Percentiles rank a stretch among this genome's conserved stretches.
Conservation (phyloP, 163 green algal genomes). For the Scenedesmus sp. region DNA sequence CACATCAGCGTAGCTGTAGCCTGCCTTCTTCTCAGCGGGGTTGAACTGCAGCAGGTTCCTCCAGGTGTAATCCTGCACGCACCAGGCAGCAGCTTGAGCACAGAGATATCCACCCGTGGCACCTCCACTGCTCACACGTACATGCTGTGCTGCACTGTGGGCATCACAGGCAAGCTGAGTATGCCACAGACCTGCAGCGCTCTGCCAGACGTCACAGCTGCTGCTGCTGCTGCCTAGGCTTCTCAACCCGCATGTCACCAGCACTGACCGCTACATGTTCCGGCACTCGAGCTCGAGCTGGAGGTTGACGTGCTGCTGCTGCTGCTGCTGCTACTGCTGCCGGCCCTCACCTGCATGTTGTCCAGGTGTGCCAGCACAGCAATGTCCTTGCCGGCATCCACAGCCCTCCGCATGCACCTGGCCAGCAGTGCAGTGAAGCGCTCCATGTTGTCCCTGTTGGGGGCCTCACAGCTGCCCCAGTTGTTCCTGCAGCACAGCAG, state of each 20-base stretch:
- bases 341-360: slow-evolving; percentile 36
- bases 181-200: background rate
- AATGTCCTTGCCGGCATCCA: slow-evolving; percentile 49
- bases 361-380: slow-evolving; percentile 55
- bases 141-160: background rate
- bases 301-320: background rate
- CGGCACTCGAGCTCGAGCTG: too few relatives aligned
- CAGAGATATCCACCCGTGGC: background rate
- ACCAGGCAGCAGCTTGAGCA: background rate
- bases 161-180: background rate
- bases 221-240: slow-evolving; percentile 30
- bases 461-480: slow-evolving; percentile 11
- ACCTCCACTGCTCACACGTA: background rate
- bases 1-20: slow-evolving; percentile 52
- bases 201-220: background rate
- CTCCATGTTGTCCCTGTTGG: slow-evolving; percentile 48
- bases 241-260: background rate
- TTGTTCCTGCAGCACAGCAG: background rate
- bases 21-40: slow-evolving; percentile 42
- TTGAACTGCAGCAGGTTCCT: slow-evolving; percentile 57
- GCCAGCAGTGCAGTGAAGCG: slow-evolving; percentile 42
- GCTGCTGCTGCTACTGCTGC: slow-evolving; percentile 19
- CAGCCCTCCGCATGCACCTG: slow-evolving; percentile 49
- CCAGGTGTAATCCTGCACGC: slow-evolving; percentile 51
- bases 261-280: background rate